Percentiles rank a stretch among this genome's conserved stretches.
These are phyloP conservation scores for Aspergillus sp. DNA, from an alignment of 2,329 filamentous ascomycete species.

Conservation along the genomic window DNA sequence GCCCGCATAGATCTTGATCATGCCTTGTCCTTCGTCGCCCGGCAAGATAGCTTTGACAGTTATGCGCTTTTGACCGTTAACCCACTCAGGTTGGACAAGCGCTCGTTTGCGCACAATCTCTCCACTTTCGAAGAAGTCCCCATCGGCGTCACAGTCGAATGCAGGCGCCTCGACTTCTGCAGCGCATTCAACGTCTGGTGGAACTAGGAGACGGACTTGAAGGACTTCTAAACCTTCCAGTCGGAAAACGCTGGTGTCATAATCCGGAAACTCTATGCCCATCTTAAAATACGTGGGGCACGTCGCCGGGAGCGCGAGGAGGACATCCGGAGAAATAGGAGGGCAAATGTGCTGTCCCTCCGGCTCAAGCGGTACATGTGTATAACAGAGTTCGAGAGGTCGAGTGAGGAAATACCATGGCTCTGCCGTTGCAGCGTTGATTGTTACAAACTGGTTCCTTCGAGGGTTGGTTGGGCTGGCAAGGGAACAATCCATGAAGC, in stretches of 20 bases:
- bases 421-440: constrained; percentile 70
- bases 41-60: constrained; percentile 90
- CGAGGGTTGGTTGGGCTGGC: constrained; percentile 88
- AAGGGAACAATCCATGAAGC: constrained; percentile 90
- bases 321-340: constrained; percentile 77
- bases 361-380: constrained; percentile 84
- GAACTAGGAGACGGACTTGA: constrained; percentile 84
- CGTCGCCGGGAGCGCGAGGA: constrained; percentile 81
- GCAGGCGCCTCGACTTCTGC: constrained; percentile 87
- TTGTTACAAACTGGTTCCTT: constrained; percentile 73
- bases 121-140: constrained; percentile 90
- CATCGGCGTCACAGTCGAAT: constrained; percentile 79
- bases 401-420: constrained; percentile 91
- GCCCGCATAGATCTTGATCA: constrained; percentile 88
- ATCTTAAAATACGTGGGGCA: constrained; percentile 88
- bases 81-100: constrained; percentile 89
- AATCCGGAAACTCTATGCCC: constrained; percentile 75
- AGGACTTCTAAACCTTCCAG: constrained; percentile 93
- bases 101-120: constrained; percentile 83
- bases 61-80: constrained; percentile 81
- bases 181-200: constrained; percentile 83
- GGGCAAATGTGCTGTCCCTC: constrained; percentile 92
- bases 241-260: constrained; percentile 81
- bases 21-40: constrained; percentile 84
- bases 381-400: constrained; percentile 90